phyloP scores from a whole-genome alignment of 352 stramenopile genomes.

The Phytophthora palmivora region DNA sequence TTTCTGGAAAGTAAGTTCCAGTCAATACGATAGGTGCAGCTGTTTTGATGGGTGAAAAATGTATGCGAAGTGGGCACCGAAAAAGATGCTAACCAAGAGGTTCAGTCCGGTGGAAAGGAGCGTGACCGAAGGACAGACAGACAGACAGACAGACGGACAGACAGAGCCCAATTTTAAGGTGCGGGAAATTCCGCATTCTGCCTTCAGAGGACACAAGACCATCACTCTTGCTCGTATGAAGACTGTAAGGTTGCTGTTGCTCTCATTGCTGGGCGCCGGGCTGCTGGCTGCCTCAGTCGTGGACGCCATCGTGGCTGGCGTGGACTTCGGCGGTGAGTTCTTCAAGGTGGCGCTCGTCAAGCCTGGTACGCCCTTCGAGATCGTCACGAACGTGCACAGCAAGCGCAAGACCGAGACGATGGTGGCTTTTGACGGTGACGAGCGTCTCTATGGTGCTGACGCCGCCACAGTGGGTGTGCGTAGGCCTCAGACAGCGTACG shows the following conservation, averaged over 20 bases:
- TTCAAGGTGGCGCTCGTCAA: conserved; percentile 90
- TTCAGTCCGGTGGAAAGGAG: no score
- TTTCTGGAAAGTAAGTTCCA: no score
- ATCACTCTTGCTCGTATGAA: conserved; percentile 42
- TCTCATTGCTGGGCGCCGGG: conserved; percentile 41
- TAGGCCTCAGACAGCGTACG: conserved; percentile 92
- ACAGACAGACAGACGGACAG: no score
- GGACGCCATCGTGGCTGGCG: conserved; percentile 74
- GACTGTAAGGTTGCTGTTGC: conserved; percentile 35
- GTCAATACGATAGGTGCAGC: no score
- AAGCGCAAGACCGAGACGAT: conserved; percentile 98
- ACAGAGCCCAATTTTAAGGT: no score
- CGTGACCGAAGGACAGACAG: no score
- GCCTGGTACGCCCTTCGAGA: conserved; percentile 95
- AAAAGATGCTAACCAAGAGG: no score
- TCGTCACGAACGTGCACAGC: conserved; percentile 98
- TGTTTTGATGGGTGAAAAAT: no score
- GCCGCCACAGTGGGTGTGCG: conserved; percentile 91
- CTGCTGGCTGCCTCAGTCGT: conserved; percentile 43
- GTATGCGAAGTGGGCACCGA: no score
- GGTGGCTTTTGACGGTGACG: conserved; percentile 91
- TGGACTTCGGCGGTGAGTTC: conserved; percentile 96
- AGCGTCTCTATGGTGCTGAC: conserved; percentile 96
- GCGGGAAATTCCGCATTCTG: conserved; percentile 43
- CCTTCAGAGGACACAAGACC: conserved; percentile 22